Evolutionary conservation across 768 basidiomycete genomes (phyloP), one percentile per base, ranked within the genome.

Genomic region (Exidia glandulosa): DNA sequence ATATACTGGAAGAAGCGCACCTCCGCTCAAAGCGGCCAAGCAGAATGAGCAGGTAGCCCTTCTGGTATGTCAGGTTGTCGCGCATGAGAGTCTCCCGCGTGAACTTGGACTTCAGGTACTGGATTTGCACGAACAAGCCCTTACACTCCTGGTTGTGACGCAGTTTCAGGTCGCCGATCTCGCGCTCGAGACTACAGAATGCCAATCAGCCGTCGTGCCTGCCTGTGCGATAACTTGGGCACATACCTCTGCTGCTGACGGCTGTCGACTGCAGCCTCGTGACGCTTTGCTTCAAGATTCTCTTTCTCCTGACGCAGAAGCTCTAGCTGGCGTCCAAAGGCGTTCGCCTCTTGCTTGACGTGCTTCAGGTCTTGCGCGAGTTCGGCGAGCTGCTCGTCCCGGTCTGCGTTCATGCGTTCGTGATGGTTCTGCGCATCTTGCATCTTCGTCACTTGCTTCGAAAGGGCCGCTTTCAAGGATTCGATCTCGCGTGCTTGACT

Each of bases 71-170:
- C 50, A 97, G 77, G 65, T 85, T 85, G 61, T 76, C 77, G 33
- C 95, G 81, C 76, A 96, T 82, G 1, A 79, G 77, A 10, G 85
- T 81, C 73, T 99, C 96, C 29, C 95, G 81, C 2, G 83, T 87
- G 71, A 86, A 94, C 68, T 91, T 92, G 59, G 88, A 87, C 70
- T 98, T 95, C 65, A 98, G 78, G 72, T 96, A 97, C 45, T 79
- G 81, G 61, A 96, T 92, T 70, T 96, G 92, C 7, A 90, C 82
- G 56, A 98, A 84, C 23, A 97, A 76, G 9, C 92, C 91, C 68
- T 93, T 94, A 75, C 88, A 88, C 69, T 97, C 93, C 63, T 83
- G 82, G 63, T 88, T 90, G 68, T 93, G 90, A 70, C 83, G 85
- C 2, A 73, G 65, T 63, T 79, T 84, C 63, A 90, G 66, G 13